phyloP scores from a whole-genome alignment of 2,329 filamentous ascomycete species.

The Orbilia brochopaga region DNA sequence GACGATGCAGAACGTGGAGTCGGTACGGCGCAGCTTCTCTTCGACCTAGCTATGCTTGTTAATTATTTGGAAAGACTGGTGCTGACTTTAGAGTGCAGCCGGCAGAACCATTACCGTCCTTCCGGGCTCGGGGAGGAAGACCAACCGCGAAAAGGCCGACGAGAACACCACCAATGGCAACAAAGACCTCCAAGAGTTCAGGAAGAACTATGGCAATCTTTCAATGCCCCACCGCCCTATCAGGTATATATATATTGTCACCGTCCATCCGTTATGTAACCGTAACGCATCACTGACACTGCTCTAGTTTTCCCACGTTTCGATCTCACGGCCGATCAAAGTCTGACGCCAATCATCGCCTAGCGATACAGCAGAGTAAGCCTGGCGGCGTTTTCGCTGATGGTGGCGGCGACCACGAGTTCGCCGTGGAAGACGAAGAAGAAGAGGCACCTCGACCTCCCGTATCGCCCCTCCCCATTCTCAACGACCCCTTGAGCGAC shows the following conservation, averaged over 20 bases:
- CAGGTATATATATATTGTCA: conserved; percentile 14
- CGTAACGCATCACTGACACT: conserved; percentile 2
- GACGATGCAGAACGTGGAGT: conserved; percentile 45
- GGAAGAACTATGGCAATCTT: conserved; percentile 18
- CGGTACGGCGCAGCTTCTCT: conserved; percentile 19
- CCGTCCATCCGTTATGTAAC: neutral
- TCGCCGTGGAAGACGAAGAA: conserved; percentile 41
- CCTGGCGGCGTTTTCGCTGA: conserved; percentile 52
- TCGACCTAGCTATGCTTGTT: no score
- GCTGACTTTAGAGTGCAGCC: conserved; percentile 9
- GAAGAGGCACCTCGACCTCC: conserved; percentile 22
- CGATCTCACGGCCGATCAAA: conserved; percentile 23
- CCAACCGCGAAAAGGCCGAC: conserved; percentile 16
- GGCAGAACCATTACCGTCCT: conserved; percentile 40
- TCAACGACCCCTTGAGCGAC: conserved; percentile 26
- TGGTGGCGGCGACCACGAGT: conserved; percentile 46
- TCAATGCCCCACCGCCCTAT: conserved; percentile 32
- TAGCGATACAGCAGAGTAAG: conserved; percentile 43
- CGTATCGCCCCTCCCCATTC: conserved; percentile 13
- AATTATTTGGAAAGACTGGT: neutral
- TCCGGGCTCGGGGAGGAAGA: conserved; percentile 25
- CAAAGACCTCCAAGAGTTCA: conserved; percentile 40
- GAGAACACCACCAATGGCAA: conserved; percentile 36
- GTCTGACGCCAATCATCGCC: conserved; percentile 44
- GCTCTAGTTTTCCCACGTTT: conserved; percentile 32